phyloP scores from a whole-genome alignment of 2,329 filamentous ascomycete genomes.

The Metarhizium brunneum region DNA sequence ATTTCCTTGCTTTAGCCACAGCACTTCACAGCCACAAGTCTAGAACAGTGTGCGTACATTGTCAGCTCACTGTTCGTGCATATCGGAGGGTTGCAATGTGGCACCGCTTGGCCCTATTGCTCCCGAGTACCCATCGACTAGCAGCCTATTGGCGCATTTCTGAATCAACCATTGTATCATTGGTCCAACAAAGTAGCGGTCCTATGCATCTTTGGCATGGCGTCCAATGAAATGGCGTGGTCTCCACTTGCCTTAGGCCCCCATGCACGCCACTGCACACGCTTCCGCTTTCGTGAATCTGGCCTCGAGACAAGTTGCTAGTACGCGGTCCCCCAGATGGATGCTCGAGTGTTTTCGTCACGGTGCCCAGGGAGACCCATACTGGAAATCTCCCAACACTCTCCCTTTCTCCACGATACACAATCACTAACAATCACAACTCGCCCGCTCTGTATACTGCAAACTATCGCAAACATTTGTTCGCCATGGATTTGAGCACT shows the following conservation, averaged over 20 bases:
- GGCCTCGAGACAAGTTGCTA: slow-evolving; percentile 8
- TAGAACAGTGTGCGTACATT: not conserved
- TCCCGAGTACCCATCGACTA: not conserved
- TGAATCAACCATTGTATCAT: not conserved
- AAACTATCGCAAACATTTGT: slow-evolving; percentile 3
- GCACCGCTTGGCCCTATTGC: not conserved
- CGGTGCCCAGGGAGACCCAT: slow-evolving; percentile 5
- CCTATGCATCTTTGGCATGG: slow-evolving; percentile 2
- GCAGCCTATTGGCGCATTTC: not conserved
- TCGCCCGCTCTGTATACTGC: not conserved
- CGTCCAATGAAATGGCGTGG: slow-evolving; percentile 6
- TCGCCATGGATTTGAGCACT: slow-evolving; percentile 12
- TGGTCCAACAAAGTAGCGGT: slow-evolving; percentile 4
- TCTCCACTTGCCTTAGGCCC: slow-evolving; percentile 10
- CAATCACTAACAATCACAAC: slow-evolving; percentile 6
- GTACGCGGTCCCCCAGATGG: slow-evolving; percentile 6
- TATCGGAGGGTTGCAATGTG: not conserved
- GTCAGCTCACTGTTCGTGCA: not conserved
- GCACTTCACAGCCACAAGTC: not conserved
- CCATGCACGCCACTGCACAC: not conserved
- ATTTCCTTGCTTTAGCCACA: not conserved
- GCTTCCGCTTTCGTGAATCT: not conserved
- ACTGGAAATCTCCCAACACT: not conserved
- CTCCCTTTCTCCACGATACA: slow-evolving; percentile 9
- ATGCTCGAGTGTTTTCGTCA: slow-evolving; percentile 10